Percentiles rank a stretch among this genome's conserved stretches.
phyloP scores from a whole-genome alignment of 108 stramenopile genomes.

The Skeletonema costatum region DNA sequence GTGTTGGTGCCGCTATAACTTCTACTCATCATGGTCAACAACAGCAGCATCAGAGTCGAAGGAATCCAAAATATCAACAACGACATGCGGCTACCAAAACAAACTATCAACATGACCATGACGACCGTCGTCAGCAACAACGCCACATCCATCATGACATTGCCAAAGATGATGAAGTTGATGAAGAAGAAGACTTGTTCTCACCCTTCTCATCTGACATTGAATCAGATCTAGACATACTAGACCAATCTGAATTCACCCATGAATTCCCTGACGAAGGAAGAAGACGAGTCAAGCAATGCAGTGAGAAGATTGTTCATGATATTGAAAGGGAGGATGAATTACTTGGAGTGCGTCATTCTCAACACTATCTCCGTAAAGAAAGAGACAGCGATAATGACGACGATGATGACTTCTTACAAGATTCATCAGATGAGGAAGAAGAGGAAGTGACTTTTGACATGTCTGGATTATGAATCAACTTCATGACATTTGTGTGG shows the following conservation, averaged over 20 bases:
- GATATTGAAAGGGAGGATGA: slow-evolving; percentile 9
- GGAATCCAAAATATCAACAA: neutral
- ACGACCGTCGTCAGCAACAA: neutral
- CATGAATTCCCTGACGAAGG: slow-evolving; percentile 18
- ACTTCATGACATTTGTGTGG: too few relatives aligned
- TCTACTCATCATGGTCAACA: too few relatives aligned
- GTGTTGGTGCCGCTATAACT: too few relatives aligned
- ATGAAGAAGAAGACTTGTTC: slow-evolving; percentile 21
- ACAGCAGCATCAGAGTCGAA: neutral
- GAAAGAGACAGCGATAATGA: neutral
- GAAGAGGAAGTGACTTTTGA: slow-evolving; percentile 16
- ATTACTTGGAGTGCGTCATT: slow-evolving; percentile 1
- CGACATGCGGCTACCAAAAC: neutral
- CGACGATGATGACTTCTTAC: slow-evolving; percentile 31
- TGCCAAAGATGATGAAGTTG: slow-evolving; percentile 5
- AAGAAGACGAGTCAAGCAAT: neutral
- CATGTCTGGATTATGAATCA: slow-evolving; percentile 43
- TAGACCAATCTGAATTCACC: slow-evolving; percentile 27
- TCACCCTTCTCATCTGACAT: slow-evolving; percentile 42
- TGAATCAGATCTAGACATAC: slow-evolving; percentile 48
- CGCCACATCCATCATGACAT: neutral
- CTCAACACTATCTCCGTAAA: neutral
- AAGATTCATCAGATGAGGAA: slow-evolving; percentile 33
- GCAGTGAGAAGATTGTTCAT: neutral
- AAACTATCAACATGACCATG: neutral